Percentiles rank a stretch among this genome's conserved stretches.
These are phyloP conservation scores for Russula earlei DNA, from an alignment of 768 basidiomycete species.

Conservation along the genomic window DNA sequence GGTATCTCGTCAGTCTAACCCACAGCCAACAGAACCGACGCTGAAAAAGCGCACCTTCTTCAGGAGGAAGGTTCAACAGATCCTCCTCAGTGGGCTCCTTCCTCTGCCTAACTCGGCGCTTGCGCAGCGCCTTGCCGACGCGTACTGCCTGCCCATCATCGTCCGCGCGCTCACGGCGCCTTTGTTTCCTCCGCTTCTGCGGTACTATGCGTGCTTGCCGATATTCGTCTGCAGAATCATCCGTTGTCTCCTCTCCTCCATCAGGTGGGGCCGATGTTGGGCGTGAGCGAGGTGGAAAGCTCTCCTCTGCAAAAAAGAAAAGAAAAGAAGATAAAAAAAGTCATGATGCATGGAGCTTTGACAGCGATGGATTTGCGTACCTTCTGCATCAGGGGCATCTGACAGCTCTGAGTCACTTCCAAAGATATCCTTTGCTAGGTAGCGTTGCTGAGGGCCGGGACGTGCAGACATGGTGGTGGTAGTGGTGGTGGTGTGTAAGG, in stretches of 20 bases:
- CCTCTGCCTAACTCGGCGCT: constrained; percentile 24
- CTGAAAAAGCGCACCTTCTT: constrained; percentile 48
- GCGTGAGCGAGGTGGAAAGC: constrained; percentile 33
- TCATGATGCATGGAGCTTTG: background rate
- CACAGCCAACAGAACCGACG: background rate
- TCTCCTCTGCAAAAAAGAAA: constrained; percentile 29
- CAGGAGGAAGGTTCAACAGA: constrained; percentile 58
- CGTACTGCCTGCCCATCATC: constrained; percentile 25
- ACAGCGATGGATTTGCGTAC: background rate
- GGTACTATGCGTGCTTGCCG: constrained; percentile 27
- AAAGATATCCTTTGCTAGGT: constrained; percentile 16
- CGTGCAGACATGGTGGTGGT: too few relatives aligned
- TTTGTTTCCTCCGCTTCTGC: constrained; percentile 24
- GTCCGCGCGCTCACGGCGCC: constrained; percentile 19
- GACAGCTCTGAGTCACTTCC: constrained; percentile 16
- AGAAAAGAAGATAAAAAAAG: too few relatives aligned
- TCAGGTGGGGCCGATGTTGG: constrained; percentile 24
- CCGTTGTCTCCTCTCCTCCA: constrained; percentile 32
- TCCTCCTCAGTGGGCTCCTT: constrained; percentile 47
- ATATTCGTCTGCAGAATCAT: constrained; percentile 46
- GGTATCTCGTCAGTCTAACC: background rate
- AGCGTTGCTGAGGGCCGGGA: constrained; percentile 10
- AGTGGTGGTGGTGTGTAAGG: too few relatives aligned
- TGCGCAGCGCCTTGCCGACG: constrained; percentile 48
- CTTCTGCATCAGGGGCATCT: constrained; percentile 14